phyloP scores from a whole-genome alignment of 1,284 basidiomycete species.

The Pseudomicrostroma phylloplanum region DNA sequence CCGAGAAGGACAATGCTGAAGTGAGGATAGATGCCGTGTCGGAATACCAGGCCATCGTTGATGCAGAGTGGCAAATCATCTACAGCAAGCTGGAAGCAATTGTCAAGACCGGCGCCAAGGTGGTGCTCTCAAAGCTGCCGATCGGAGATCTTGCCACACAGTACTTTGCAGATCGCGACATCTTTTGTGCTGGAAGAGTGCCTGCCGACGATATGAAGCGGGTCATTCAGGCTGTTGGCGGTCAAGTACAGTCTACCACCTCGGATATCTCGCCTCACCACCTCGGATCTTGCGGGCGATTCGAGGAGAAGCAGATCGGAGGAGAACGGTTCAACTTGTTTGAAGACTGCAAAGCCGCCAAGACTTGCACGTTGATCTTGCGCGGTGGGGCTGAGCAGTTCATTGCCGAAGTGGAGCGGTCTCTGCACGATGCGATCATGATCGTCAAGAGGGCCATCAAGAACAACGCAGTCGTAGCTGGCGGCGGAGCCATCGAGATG shows the following conservation, averaged over 20 bases:
- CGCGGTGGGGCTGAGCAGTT: conserved; percentile 98
- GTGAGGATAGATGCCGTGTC: conserved; percentile 86
- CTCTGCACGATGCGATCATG: conserved; percentile 98
- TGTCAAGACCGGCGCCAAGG: conserved; percentile 90
- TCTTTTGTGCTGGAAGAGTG: conserved; percentile 98
- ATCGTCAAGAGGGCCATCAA: conserved; percentile 95
- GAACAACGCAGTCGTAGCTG: conserved; percentile 92
- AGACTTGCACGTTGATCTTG: conserved; percentile 92
- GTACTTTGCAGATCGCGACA: conserved; percentile 98
- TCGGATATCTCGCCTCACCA: conserved; percentile 85
- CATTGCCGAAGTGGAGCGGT: conserved; percentile 95
- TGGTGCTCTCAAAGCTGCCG: conserved; percentile 94
- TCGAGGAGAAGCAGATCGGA: conserved; percentile 93
- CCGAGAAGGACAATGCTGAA: conserved; percentile 99
- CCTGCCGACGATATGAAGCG: conserved; percentile 82
- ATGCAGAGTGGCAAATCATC: conserved; percentile 99
- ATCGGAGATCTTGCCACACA: conserved; percentile 98
- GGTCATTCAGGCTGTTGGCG: conserved; percentile 92
- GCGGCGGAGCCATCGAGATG: conserved; percentile 98
- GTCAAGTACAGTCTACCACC: conserved; percentile 88
- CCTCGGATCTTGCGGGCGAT: conserved; percentile 81
- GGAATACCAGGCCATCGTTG: conserved; percentile 91
- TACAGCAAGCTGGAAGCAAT: conserved; percentile 95
- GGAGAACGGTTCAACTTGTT: conserved; percentile 97
- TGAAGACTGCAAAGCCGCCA: conserved; percentile 85